These are phyloP conservation scores for Candida broadrunensis DNA, from an alignment of 805 yeast species.

Conservation along the genomic window DNA sequence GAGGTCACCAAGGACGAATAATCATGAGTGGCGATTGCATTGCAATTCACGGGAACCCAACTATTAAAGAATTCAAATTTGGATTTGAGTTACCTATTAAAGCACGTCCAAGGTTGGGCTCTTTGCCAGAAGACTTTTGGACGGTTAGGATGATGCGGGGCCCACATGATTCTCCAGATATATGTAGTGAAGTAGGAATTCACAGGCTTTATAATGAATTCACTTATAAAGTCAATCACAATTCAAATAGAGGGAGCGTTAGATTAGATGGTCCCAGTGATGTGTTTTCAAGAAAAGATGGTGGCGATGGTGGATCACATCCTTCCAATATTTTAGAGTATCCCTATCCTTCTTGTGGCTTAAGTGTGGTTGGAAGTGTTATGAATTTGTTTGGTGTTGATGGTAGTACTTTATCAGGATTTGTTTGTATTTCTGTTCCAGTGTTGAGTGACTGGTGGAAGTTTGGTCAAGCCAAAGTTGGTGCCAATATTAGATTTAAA, in stretches of 20 bases:
- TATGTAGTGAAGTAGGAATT: slow-evolving; percentile 74
- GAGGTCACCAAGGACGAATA: slow-evolving; percentile 92
- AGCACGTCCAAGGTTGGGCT: slow-evolving; percentile 57
- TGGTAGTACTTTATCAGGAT: slow-evolving; percentile 97
- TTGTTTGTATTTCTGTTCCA: slow-evolving; percentile 94
- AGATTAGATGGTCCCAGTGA: slow-evolving; percentile 95
- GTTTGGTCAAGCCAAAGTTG: slow-evolving; percentile 96
- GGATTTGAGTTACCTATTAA: slow-evolving; percentile 57
- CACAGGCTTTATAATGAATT: slow-evolving; percentile 63
- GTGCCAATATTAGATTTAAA: slow-evolving; percentile 76
- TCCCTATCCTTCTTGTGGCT: slow-evolving; percentile 93
- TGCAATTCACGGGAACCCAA: slow-evolving; percentile 69
- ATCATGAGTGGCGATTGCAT: slow-evolving; percentile 90
- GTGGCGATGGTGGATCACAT: slow-evolving; percentile 97
- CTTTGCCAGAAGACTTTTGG: slow-evolving; percentile 60
- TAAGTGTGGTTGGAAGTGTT: slow-evolving; percentile 97
- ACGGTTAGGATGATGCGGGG: slow-evolving; percentile 91
- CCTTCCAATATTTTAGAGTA: slow-evolving; percentile 98
- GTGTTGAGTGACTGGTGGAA: slow-evolving; percentile 98
- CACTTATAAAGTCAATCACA: slow-evolving; percentile 94
- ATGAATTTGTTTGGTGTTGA: slow-evolving; percentile 96
- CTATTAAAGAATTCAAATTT: slow-evolving; percentile 68
- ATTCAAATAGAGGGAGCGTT: slow-evolving; percentile 95
- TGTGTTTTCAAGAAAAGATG: slow-evolving; percentile 91
- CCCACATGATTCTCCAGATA: slow-evolving; percentile 97